These are phyloP conservation scores for Chaetomium fimeti DNA, from an alignment of 495 filamentous ascomycete genomes.

Conservation along the genomic window DNA sequence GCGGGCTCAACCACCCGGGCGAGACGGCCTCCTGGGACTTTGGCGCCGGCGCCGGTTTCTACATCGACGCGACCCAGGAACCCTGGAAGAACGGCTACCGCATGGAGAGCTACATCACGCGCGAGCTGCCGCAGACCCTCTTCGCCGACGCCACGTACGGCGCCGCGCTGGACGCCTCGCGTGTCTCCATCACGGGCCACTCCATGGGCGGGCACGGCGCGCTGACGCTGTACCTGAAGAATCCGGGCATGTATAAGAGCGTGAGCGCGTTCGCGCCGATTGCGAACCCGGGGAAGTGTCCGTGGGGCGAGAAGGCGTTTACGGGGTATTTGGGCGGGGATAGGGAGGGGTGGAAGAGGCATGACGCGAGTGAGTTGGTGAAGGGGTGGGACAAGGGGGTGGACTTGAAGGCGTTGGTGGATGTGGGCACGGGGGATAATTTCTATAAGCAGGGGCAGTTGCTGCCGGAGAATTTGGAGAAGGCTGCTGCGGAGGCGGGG, in stretches of 20 bases:
- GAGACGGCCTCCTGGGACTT: slow-evolving; percentile 89
- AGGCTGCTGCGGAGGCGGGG: slow-evolving; percentile 70
- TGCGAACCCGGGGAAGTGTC: slow-evolving; percentile 76
- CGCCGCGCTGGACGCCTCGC: slow-evolving; percentile 56
- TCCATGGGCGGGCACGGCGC: slow-evolving; percentile 97
- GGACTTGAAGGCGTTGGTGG: slow-evolving; percentile 71
- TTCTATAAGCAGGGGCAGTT: slow-evolving; percentile 94
- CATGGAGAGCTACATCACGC: slow-evolving; percentile 88
- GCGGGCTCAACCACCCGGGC: slow-evolving; percentile 73
- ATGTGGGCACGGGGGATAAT: slow-evolving; percentile 90
- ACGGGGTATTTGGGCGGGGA: slow-evolving; percentile 68
- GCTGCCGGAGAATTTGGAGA: slow-evolving; percentile 86
- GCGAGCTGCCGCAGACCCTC: slow-evolving; percentile 74
- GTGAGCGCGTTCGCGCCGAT: slow-evolving; percentile 93
- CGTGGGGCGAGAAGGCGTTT: slow-evolving; percentile 97
- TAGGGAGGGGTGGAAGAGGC: slow-evolving; percentile 71
- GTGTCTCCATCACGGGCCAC: slow-evolving; percentile 84
- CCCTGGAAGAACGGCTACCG: slow-evolving; percentile 75
- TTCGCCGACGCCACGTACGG: slow-evolving; percentile 58
- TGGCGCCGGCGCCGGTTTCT: slow-evolving; percentile 87
- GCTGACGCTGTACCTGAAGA: slow-evolving; percentile 83
- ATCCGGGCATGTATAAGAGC: slow-evolving; percentile 82
- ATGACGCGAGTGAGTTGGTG: slow-evolving; percentile 91
- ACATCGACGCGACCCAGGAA: slow-evolving; percentile 79
- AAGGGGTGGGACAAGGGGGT: slow-evolving; percentile 59